Evolutionary conservation across 257 asterid genomes (phyloP), one percentile per base, ranked within the genome.

Genomic region (Salvia splendens): DNA sequence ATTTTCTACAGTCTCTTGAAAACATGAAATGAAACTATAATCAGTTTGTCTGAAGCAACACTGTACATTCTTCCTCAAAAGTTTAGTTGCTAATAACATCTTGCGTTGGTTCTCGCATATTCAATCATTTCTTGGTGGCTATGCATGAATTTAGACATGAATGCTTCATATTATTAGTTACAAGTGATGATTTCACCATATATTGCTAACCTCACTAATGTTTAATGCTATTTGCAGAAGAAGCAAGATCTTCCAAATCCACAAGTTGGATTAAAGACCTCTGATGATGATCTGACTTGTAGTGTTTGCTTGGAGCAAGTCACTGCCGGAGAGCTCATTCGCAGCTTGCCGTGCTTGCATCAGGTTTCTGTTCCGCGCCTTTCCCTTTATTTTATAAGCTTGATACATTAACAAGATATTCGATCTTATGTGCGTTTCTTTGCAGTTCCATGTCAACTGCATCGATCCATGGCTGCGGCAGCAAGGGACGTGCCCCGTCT

Each of bases 271-370:
- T 57, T 58, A 15, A 85, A 87, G 73, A 74, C 81, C 66, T 75
- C 85, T 0, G 95, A 87, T 42, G 93, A 94, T 70, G 99, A 91
- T 61, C 83, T 94, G 81, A 94, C 97, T 46, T 91, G 99, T 73
- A 94, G 98, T 66, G 96, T 94, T 69, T 94, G 99, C 85, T 84
- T 94, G 90, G 99, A 94, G 84, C 97, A 91, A 91, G 99, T 94
- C 58, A 77, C 67, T 69, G 81, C 49, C 9, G 99, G 98, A 58
- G 99, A 94, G 77, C 82, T 83, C 64, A 79, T 94, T 61, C 98
- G 99, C 56, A 94, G 95, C 83, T 81, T 94, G 86, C 99, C 99
- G 16, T 94, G 99, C 84, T 79, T 94, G 84, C 99, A 94, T 82
- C 96, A 94, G 97, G 99, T 94, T 24, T 24, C 30, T 24, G 30